Conservation (phyloP, 2,329 filamentous ascomycete genomes). For the Fusarium musae region DNA sequence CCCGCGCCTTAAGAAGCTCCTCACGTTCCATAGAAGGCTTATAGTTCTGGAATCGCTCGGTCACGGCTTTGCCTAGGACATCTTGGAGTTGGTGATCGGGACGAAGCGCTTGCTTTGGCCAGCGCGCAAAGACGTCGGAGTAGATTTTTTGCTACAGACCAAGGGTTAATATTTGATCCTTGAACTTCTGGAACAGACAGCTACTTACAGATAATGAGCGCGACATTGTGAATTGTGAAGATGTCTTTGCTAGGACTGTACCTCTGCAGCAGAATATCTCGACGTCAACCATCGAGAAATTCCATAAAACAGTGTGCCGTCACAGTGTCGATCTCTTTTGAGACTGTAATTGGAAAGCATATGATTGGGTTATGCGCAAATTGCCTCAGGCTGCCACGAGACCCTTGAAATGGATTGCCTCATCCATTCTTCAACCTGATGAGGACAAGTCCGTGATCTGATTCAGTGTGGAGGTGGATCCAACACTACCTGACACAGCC, state of each 20-base stretch:
- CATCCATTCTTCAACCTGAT: conserved; percentile 22
- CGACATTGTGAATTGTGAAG: conserved; percentile 47
- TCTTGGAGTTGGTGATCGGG: conserved; percentile 72
- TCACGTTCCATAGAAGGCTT: conserved; percentile 55
- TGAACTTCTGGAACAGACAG: not conserved
- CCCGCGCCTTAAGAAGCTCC: conserved; percentile 68
- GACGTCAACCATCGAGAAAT: conserved; percentile 46
- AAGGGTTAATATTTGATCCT: not conserved
- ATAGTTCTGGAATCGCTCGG: conserved; percentile 49
- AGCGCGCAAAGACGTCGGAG: conserved; percentile 58
- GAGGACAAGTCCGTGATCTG: conserved; percentile 27
- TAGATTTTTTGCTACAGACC: conserved; percentile 50
- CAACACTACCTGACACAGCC: conserved; percentile 30
- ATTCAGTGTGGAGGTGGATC: conserved; percentile 35
- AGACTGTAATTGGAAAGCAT: conserved; percentile 14
- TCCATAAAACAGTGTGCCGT: conserved; percentile 30
- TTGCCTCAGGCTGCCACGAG: conserved; percentile 36
- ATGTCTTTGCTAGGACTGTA: conserved; percentile 9
- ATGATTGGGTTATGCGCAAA: conserved; percentile 34
- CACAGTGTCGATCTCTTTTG: not conserved
- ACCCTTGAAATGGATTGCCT: conserved; percentile 32
- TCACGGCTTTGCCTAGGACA: conserved; percentile 56
- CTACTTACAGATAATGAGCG: conserved; percentile 47
- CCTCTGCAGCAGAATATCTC: conserved; percentile 19
- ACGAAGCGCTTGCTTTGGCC: conserved; percentile 72